These are phyloP conservation scores for Lentinula detonsa DNA, from an alignment of 768 basidiomycete species.

Conservation along the genomic window DNA sequence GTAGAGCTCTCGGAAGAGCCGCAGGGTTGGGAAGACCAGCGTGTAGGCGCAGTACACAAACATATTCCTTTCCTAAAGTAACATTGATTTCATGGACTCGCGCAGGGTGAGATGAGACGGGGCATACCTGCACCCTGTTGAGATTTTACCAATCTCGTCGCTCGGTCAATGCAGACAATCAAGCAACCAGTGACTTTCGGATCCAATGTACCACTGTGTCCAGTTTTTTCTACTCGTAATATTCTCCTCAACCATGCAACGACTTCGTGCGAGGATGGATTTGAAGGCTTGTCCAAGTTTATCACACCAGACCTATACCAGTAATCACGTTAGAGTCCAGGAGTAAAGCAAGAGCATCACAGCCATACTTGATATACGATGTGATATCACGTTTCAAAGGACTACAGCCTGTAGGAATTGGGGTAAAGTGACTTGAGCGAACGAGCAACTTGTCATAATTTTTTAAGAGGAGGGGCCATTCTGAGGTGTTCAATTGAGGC, in stretches of 20 bases:
- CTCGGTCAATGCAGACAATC: slow-evolving; percentile 98
- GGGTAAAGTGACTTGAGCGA: slow-evolving; percentile 96
- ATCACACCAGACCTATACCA: slow-evolving; percentile 90
- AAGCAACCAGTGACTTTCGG: slow-evolving; percentile 99
- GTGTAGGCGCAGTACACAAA: slow-evolving; percentile 93
- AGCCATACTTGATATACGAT: slow-evolving; percentile 81
- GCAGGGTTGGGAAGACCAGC: slow-evolving; percentile 74
- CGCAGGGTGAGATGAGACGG: slow-evolving; percentile 10
- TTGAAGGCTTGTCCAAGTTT: slow-evolving; percentile 99
- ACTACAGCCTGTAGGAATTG: slow-evolving; percentile 89
- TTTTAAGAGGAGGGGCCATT: slow-evolving; percentile 97
- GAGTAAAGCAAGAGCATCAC: not conserved
- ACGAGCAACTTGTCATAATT: slow-evolving; percentile 97
- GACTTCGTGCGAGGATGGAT: slow-evolving; percentile 98
- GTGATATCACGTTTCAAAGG: slow-evolving; percentile 93
- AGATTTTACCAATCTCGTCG: slow-evolving; percentile 94
- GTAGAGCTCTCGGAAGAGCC: slow-evolving; percentile 86
- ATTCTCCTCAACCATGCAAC: slow-evolving; percentile 99
- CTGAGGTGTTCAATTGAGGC: slow-evolving; percentile 85
- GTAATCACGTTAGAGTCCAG: not conserved
- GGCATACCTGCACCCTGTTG: slow-evolving; percentile 92
- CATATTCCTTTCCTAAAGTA: slow-evolving; percentile 89
- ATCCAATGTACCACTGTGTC: slow-evolving; percentile 97
- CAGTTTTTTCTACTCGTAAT: slow-evolving; percentile 94
- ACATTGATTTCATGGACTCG: not conserved